phyloP scores from a whole-genome alignment of 345 rosid genomes.

The Arabis alpina region DNA sequence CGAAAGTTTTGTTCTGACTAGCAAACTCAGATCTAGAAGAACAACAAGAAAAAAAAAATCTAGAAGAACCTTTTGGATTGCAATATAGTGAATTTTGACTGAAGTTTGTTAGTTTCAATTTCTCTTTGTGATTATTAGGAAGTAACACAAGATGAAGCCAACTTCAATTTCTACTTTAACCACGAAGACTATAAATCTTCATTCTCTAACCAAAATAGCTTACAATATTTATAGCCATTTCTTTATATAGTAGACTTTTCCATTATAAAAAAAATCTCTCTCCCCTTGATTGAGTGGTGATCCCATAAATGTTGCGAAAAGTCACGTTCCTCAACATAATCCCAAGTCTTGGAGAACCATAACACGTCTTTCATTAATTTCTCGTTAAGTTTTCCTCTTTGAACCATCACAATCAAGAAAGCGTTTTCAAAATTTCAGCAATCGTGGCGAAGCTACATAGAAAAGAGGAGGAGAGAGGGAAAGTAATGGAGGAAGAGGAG shows the following conservation, averaged over 20 bases:
- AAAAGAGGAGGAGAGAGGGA: constrained; percentile 28
- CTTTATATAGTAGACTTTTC: constrained; percentile 27
- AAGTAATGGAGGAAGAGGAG: constrained; percentile 33
- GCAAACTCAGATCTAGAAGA: not conserved
- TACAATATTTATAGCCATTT: constrained; percentile 23
- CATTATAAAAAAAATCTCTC: not conserved
- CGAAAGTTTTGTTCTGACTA: not conserved
- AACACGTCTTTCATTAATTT: constrained; percentile 23
- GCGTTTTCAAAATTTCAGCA: constrained; percentile 27
- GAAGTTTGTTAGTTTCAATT: not conserved
- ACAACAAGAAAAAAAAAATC: no score
- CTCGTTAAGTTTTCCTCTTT: constrained; percentile 12
- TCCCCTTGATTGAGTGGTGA: constrained; percentile 28
- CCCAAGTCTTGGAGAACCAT: not conserved
- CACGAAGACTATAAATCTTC: not conserved
- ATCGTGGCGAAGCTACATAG: constrained; percentile 45
- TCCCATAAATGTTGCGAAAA: constrained; percentile 23
- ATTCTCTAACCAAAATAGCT: constrained; percentile 14
- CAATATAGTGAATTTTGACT: not conserved
- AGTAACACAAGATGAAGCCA: constrained; percentile 60
- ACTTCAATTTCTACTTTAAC: not conserved
- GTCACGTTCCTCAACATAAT: constrained; percentile 30
- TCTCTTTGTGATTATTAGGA: constrained; percentile 40
- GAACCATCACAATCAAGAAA: constrained; percentile 29
- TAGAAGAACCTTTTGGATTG: not conserved